phyloP scores from a whole-genome alignment of 139 green algal genomes.

The Choricystis sp. region DNA sequence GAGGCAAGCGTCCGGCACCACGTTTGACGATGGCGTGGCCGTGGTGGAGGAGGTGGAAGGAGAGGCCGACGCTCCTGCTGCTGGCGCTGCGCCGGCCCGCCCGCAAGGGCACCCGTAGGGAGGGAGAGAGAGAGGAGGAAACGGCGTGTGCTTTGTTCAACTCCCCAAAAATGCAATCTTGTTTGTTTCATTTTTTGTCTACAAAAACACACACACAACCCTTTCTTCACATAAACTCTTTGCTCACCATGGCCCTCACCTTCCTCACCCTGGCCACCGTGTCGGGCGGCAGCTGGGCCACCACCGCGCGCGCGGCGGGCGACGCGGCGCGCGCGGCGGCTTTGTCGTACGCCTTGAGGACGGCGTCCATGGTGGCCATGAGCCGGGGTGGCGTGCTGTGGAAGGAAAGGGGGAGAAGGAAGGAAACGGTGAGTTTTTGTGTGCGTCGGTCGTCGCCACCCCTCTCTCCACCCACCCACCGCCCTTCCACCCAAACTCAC shows the following conservation, averaged over 20 bases:
- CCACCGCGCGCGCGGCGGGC: no score
- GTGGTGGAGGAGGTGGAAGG: not conserved
- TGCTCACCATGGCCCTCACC: not conserved
- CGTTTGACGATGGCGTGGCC: not conserved
- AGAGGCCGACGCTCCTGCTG: no score
- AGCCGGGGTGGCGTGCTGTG: conserved; percentile 34
- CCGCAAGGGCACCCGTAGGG: no score
- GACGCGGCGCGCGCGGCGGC: not conserved
- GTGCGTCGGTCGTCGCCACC: not conserved
- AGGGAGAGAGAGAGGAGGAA: no score
- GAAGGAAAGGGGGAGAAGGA: not conserved
- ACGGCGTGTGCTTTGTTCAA: no score
- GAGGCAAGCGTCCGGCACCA: not conserved
- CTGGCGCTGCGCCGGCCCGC: no score
- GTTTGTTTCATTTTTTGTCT: no score
- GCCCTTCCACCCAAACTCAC: not conserved
- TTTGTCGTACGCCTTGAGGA: conserved; percentile 37
- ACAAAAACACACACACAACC: no score
- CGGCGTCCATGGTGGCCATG: conserved; percentile 31
- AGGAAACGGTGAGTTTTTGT: not conserved
- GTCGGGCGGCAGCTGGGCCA: not conserved
- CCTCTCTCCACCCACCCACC: not conserved
- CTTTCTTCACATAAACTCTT: not conserved
- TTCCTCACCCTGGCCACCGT: not conserved
- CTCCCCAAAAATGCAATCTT: no score